Evolutionary conservation across 2,329 filamentous ascomycete species (phyloP).

Genomic region (Neopestalotiopsis sp.): DNA sequence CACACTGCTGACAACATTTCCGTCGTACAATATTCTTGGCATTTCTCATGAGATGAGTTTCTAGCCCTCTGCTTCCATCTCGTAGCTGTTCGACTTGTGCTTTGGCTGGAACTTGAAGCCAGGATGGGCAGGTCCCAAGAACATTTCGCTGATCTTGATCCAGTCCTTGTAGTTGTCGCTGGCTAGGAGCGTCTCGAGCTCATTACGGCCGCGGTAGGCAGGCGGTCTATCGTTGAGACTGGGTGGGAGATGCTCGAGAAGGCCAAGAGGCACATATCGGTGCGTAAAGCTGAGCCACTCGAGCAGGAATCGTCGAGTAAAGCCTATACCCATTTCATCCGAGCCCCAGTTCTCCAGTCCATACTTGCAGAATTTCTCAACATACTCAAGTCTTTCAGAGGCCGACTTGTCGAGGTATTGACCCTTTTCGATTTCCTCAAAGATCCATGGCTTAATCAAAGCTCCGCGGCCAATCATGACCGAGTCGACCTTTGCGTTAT

Average conservation of each 20-base stretch:
- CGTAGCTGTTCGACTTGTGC: constrained; percentile 94
- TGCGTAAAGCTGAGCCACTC: constrained; percentile 96
- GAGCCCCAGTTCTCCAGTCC: constrained; percentile 95
- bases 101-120: constrained; percentile 96
- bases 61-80: constrained; percentile 76
- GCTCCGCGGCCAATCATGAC: constrained; percentile 98
- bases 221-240: constrained; percentile 89
- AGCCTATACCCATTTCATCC: constrained; percentile 91
- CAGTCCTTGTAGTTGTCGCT: constrained; percentile 95
- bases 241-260: constrained; percentile 88
- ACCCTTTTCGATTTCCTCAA: constrained; percentile 90
- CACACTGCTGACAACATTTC: background rate
- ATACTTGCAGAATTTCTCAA: constrained; percentile 89
- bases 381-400: constrained; percentile 79
- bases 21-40: background rate
- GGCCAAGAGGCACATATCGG: constrained; percentile 87
- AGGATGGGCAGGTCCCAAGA: constrained; percentile 86
- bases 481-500: constrained; percentile 81
- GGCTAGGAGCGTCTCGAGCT: constrained; percentile 90
- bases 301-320: constrained; percentile 87
- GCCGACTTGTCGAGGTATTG: constrained; percentile 97
- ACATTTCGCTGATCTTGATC: constrained; percentile 99
- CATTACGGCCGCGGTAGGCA: constrained; percentile 80
- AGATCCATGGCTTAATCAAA: constrained; percentile 97
- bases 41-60: background rate